These are phyloP conservation scores for Fraxinus paxiana DNA, from an alignment of 305 asterid species.

Conservation along the genomic window DNA sequence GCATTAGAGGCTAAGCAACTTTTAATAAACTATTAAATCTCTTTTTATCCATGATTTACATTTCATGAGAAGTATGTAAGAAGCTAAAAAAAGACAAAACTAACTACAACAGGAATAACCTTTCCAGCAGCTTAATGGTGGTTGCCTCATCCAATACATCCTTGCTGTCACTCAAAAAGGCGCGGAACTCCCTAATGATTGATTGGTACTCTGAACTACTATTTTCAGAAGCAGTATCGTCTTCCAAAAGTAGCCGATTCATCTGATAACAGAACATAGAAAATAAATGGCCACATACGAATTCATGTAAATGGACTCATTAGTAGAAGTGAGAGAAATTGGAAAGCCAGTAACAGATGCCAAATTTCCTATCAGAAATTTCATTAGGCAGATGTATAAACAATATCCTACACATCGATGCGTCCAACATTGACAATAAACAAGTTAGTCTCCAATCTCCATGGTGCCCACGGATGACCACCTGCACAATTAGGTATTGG, in stretches of 20 bases:
- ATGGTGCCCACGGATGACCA: background rate
- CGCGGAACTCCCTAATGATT: conserved; percentile 71
- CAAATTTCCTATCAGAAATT: conserved; percentile 11
- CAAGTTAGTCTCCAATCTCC: background rate
- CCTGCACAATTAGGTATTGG: background rate
- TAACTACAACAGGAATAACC: conserved; percentile 43
- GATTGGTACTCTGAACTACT: conserved; percentile 62
- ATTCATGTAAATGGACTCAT: conserved; percentile 4
- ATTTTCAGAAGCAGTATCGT: conserved; percentile 54
- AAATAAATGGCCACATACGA: conserved; percentile 18
- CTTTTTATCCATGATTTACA: conserved; percentile 13
- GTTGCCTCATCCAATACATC: conserved; percentile 97
- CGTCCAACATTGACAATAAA: conserved; percentile 19
- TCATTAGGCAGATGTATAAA: background rate
- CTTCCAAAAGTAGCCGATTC: conserved; percentile 83
- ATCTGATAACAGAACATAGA: conserved; percentile 47
- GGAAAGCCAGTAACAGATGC: conserved; percentile 2
- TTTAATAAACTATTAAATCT: background rate
- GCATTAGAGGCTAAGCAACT: conserved; percentile 16
- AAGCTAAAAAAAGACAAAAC: conserved; percentile 8
- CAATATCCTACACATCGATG: conserved; percentile 8
- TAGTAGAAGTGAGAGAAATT: background rate
- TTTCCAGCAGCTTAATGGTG: conserved; percentile 85
- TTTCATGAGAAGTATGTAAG: background rate
- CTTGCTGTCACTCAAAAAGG: conserved; percentile 88